Evolutionary conservation across 345 rosid species (phyloP), one percentile per base, ranked within the genome.

Genomic region (Angophora floribunda): DNA sequence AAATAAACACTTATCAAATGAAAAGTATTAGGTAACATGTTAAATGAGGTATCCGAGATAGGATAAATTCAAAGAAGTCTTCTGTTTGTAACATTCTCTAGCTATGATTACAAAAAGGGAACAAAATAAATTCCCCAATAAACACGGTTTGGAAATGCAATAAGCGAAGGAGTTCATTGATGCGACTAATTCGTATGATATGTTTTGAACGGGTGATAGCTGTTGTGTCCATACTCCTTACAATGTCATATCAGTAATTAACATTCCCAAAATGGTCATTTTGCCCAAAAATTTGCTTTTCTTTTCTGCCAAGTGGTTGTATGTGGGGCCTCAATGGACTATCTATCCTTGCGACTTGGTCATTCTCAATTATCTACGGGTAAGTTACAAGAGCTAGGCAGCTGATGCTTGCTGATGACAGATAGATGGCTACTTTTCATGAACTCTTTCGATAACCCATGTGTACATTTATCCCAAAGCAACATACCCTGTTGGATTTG

Each of bases 21-120:
- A 36, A 41, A 75, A 75, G 26, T 21, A 75, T 22, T 0, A 0
- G 2, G 1, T 4, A 3, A 75, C 1, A 41, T 75, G 0, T 41
- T 75, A 75, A 21, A 41, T 9, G 2, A 36, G 1, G 14, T 47
- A 17, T 17, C 9, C 1, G 10, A 36, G 3, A 70, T 70, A 70
- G 5, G 24, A 70, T 8, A 17, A 36, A 36, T 36, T 17, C 0
- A 19, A 16, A 70, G 3, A 6, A 70, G 22, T 36, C 3, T 2
- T 4, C 21, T 21, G 5, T 16, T 5, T 9, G 22, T 19, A 36
- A 36, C 24, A 70, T 70, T 9, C 47, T 70, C 4, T 19, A 5
- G 47, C 47, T 5, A 70, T 36, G 82, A 36, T 36, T 17, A 36
- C 11, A 36, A 70, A 70, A 30, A 16, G 1, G 80, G 24, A 0